Evolutionary conservation across 495 filamentous ascomycete species (phyloP), one percentile per base, ranked within the genome.

Genomic region (Opeltia flavorubescens): DNA sequence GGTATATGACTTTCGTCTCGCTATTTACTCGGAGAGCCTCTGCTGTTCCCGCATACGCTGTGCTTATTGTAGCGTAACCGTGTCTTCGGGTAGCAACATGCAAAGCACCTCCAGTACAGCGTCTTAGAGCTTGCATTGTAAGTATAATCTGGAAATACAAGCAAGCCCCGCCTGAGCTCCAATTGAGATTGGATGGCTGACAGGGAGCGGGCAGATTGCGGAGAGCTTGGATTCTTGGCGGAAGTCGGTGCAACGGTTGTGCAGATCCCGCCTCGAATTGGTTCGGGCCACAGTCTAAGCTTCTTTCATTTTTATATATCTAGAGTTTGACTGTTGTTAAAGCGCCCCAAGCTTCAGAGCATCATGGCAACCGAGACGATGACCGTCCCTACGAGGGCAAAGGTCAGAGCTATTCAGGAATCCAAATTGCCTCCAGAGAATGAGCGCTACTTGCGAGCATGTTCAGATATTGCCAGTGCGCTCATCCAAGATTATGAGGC

Each of bases 401-500:
- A 69, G 55, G 63, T 63, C 51, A 73, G 72, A 50, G 55, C 72
- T 15, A 67, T 72, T 45, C 89, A 89, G 62, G 78, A 83, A 55
- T 62, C 74, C 47, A 84, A 87, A 56, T 72, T 89, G 0, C 72
- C 84, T 1, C 85, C 91, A 30, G 91, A 98, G 59, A 93, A 88
- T 55, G 91, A 98, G 65, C 80, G 91, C 35, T 95, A 78, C 59
- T 77, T 96, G 67, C 76, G 86, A 54, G 88, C 86, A 43, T 96
- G 93, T 63, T 89, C 93, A 24, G 91, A 96, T 52, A 86, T 98
- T 59, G 91, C 88, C 27, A 87, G 80, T 65, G 81, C 80, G 36
- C 77, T 98, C 40, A 94, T 98, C 49, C 83, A 94, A 58, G 89
- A 95, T 55, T 81, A 89, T 59, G 91, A 98, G 62, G 67, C 81